Evolutionary conservation across 768 basidiomycete genomes (phyloP), one percentile per base, ranked within the genome.

Genomic region (Serendipita sp.): DNA sequence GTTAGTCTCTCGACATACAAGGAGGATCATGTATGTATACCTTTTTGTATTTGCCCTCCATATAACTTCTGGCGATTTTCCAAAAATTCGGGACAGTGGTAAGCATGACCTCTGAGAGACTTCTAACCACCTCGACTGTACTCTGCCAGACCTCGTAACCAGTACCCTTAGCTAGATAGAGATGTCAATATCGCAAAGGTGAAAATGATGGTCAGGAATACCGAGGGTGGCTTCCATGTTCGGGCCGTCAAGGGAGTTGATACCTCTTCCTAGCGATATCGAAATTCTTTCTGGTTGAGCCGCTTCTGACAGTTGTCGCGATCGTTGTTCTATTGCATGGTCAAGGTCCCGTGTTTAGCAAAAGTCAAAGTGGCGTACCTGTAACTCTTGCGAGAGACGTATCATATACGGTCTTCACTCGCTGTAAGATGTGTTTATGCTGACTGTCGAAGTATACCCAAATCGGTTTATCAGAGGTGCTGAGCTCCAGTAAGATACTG

Each of bases 361-460:
- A 26, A 58, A 33, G 31, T 33, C n/a, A 26, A 24, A 24, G n/a
- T n/a, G 9, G 28, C 78, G 63, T 72, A 81, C 87, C 76, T 68
- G 76, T 68, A 60, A 90, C 78, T 22, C 72, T 68, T 16, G 77
- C 74, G 11, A 80, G 71, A 28, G 82, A 77, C 60, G 78, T 73
- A 48, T 75, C 74, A 72, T 84, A 86, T 2, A 81, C 72, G 34
- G 77, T 77, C 66, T 79, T 82, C 82, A 94, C 88, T 62, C 81
- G 81, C 34, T 85, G 81, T 68, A 94, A 74, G 56, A 97, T 90
- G 69, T 90, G 81, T 44, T 82, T 81, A 70, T 98, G 92, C 66
- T 98, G 94, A 62, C 84, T 84, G 67, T 98, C 96, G 67, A 99
- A 89, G 72, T 89, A 99, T 7, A 85, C 83, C 96, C 95, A 99